Percentiles rank a stretch among this genome's conserved stretches.
These are phyloP conservation scores for Arxiozyma slooffiae DNA, from an alignment of 1,139 yeast genomes.

Conservation along the genomic window DNA sequence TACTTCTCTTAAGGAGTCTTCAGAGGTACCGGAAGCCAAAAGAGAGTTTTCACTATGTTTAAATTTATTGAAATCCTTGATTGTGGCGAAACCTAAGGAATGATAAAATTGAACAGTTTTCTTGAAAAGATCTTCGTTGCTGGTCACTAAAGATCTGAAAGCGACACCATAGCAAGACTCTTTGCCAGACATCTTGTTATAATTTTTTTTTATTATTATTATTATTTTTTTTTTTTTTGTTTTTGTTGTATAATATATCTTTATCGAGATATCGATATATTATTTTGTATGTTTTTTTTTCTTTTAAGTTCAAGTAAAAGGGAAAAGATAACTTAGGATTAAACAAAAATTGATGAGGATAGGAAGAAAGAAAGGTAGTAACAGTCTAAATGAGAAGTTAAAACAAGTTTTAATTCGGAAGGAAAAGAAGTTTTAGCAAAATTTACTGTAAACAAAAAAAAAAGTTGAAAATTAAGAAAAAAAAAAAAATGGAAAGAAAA, in stretches of 20 bases:
- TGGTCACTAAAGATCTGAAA: slow-evolving; percentile 55
- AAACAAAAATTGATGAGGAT: background rate
- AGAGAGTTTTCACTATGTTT: slow-evolving; percentile 29
- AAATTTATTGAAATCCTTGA: slow-evolving; percentile 43
- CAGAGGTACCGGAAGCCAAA: slow-evolving; percentile 43
- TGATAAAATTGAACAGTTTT: slow-evolving; percentile 45
- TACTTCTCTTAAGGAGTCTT: slow-evolving; percentile 54
- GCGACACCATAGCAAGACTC: slow-evolving; percentile 33
- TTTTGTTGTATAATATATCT: background rate
- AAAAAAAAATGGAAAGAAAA: too few relatives aligned
- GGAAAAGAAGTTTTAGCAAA: too few relatives aligned
- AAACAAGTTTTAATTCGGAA: too few relatives aligned
- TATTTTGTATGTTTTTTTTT: too few relatives aligned
- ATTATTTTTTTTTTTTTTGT: background rate
- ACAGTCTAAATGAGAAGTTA: too few relatives aligned
- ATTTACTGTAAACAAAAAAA: background rate
- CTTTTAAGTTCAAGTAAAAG: too few relatives aligned
- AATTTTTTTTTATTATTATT: background rate
- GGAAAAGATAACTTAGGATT: background rate
- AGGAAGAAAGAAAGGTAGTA: too few relatives aligned
- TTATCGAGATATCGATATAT: too few relatives aligned
- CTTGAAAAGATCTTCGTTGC: slow-evolving; percentile 39
- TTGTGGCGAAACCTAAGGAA: slow-evolving; percentile 47
- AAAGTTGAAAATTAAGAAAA: too few relatives aligned
- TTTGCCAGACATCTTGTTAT: slow-evolving; percentile 8